These are phyloP conservation scores for Allodekkera sacchari DNA, from an alignment of 805 yeast genomes.

Conservation along the genomic window DNA sequence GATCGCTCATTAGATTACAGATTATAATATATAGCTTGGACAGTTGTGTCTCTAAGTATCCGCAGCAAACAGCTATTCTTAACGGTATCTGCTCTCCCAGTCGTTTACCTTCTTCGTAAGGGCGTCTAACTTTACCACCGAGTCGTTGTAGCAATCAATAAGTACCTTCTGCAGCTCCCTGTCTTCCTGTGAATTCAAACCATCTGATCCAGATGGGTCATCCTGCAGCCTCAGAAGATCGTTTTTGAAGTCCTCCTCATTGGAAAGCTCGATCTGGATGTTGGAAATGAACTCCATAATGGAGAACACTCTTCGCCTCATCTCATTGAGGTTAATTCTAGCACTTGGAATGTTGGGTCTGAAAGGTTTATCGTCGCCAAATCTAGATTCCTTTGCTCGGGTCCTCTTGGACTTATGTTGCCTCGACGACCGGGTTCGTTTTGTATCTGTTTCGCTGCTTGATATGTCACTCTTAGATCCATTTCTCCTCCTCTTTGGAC, in stretches of 20 bases:
- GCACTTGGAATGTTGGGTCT: slow-evolving; percentile 79
- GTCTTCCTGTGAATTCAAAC: slow-evolving; percentile 15
- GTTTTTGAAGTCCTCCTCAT: slow-evolving; percentile 55
- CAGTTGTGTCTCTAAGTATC: no score
- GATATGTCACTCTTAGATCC: background rate
- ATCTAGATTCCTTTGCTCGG: slow-evolving; percentile 31
- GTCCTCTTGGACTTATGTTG: background rate
- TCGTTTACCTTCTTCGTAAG: slow-evolving; percentile 59
- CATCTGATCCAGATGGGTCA: slow-evolving; percentile 22
- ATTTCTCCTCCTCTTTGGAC: no score
- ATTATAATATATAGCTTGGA: no score
- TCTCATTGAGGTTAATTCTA: slow-evolving; percentile 67
- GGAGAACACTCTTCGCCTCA: slow-evolving; percentile 82
- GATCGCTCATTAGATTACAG: no score
- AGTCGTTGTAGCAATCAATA: slow-evolving; percentile 46
- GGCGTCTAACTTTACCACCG: slow-evolving; percentile 59
- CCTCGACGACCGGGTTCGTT: background rate
- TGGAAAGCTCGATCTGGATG: slow-evolving; percentile 74
- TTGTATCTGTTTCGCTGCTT: background rate
- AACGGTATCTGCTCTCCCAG: slow-evolving; percentile 76
- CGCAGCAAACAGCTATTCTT: no score
- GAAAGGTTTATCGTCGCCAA: slow-evolving; percentile 52
- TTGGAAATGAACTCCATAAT: slow-evolving; percentile 86
- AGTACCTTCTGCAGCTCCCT: slow-evolving; percentile 28
- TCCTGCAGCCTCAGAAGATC: slow-evolving; percentile 16